Conservation (phyloP, 495 filamentous ascomycete genomes). For the Talaromyces trachyspermus region DNA sequence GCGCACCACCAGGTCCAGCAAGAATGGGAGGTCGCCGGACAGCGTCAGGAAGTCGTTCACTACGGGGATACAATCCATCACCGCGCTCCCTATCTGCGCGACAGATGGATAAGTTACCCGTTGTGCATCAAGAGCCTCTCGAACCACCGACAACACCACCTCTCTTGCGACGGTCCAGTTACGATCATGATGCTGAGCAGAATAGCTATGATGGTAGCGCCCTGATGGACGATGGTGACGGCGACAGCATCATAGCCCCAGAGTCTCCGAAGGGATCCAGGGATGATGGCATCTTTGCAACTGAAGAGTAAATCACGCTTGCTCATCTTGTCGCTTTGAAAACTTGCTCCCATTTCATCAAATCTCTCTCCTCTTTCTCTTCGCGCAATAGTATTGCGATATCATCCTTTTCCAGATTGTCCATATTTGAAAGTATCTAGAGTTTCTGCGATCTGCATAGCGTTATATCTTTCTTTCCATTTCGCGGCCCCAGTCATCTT, state of each 20-base stretch:
- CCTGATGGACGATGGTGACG: slow-evolving; percentile 30
- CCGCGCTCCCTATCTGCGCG: slow-evolving; percentile 26
- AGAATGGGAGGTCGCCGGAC: slow-evolving; percentile 19
- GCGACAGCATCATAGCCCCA: slow-evolving; percentile 31
- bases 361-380: background rate
- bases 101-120: slow-evolving; percentile 23
- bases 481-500: background rate
- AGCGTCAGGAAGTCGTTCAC: slow-evolving; percentile 31
- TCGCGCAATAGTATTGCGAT: background rate
- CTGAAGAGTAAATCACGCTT: background rate
- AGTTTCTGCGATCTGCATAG: slow-evolving; percentile 5
- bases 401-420: background rate
- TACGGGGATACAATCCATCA: slow-evolving; percentile 26
- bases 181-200: slow-evolving; percentile 63
- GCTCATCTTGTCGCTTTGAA: background rate
- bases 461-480: background rate
- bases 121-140: slow-evolving; percentile 9
- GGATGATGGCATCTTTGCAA: slow-evolving; percentile 1
- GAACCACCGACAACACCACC: slow-evolving; percentile 58
- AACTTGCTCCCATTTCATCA: background rate
- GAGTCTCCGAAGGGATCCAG: background rate
- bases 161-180: slow-evolving; percentile 58
- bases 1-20: slow-evolving; percentile 41
- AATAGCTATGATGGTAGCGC: slow-evolving; percentile 29
- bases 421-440: background rate